Conservation (phyloP, 257 asterid genomes). For the Solanum pinnatisectum region DNA sequence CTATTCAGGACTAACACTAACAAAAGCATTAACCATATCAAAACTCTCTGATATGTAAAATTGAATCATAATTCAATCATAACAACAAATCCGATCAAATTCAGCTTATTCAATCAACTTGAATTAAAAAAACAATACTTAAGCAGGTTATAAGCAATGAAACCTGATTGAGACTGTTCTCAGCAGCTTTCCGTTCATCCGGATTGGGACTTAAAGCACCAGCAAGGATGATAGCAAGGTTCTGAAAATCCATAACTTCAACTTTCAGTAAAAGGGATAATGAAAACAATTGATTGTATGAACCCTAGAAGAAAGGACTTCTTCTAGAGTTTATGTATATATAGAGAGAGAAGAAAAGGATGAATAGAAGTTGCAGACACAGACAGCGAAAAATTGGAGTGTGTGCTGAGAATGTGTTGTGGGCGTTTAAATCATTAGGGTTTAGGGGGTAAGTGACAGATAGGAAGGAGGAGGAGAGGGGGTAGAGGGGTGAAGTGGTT, state of each 20-base stretch:
- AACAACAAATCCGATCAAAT: not conserved
- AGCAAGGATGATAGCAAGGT: slow-evolving; percentile 56
- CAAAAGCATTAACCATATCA: not conserved
- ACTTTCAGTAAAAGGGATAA: not conserved
- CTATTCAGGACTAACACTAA: not conserved
- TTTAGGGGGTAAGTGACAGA: not conserved
- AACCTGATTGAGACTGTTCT: slow-evolving; percentile 88
- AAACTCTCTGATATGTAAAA: not conserved
- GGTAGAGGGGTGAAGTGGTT: not conserved
- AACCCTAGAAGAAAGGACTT: not conserved
- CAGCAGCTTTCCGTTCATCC: slow-evolving; percentile 79
- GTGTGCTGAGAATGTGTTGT: not conserved
- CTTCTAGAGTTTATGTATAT: not conserved
- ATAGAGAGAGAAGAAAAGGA: not conserved
- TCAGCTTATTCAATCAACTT: not conserved
- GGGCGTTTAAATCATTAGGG: slow-evolving; percentile 15
- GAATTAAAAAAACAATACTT: not conserved
- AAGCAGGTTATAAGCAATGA: not conserved
- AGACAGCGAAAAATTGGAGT: not conserved
- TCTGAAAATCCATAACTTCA: slow-evolving; percentile 55
- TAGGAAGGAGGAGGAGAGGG: not conserved
- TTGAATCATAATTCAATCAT: not conserved
- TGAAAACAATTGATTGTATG: not conserved
- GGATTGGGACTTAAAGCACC: slow-evolving; percentile 87
- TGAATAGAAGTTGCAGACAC: not conserved